These are phyloP conservation scores for Bolboschoenoplectus hybrid DNA, from an alignment of 202 grass and related monocot genomes.

Conservation along the genomic window DNA sequence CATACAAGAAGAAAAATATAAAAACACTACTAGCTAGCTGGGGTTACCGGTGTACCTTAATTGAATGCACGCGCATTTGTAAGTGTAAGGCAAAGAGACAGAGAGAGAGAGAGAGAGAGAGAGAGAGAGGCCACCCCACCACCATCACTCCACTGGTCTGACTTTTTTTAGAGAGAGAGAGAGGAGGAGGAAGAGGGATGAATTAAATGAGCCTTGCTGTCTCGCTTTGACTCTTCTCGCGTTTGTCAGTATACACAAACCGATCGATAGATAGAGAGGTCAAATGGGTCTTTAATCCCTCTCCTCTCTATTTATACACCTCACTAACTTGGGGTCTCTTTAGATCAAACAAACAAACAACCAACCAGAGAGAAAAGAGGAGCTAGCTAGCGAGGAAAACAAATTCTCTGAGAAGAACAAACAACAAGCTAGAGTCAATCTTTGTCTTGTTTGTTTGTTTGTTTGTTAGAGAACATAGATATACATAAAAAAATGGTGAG, in stretches of 20 bases:
- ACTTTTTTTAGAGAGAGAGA: conserved; percentile 43
- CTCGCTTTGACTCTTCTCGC: conserved; percentile 44
- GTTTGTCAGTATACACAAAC: conserved; percentile 13
- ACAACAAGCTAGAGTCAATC: neutral
- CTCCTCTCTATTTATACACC: conserved; percentile 38
- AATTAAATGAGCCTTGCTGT: conserved; percentile 47
- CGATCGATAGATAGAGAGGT: neutral
- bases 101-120: conserved; percentile 30
- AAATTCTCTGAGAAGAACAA: neutral
- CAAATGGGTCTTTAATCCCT: conserved; percentile 36
- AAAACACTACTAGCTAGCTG: neutral
- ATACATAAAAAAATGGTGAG: conserved; percentile 59
- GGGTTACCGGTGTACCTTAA: conserved; percentile 37
- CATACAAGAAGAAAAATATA: conserved; percentile 32
- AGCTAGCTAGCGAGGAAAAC: neutral
- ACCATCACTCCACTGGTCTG: conserved; percentile 38
- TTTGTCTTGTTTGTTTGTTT: neutral
- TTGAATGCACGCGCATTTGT: conserved; percentile 47
- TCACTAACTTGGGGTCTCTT: conserved; percentile 30
- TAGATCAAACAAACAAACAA: neutral
- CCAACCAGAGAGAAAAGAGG: neutral
- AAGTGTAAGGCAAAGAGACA: conserved; percentile 37
- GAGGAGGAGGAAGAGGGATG: neutral
- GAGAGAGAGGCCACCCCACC: conserved; percentile 19
- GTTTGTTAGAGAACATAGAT: neutral